These are phyloP conservation scores for Candida koratica DNA, from an alignment of 805 yeast species.

Conservation along the genomic window DNA sequence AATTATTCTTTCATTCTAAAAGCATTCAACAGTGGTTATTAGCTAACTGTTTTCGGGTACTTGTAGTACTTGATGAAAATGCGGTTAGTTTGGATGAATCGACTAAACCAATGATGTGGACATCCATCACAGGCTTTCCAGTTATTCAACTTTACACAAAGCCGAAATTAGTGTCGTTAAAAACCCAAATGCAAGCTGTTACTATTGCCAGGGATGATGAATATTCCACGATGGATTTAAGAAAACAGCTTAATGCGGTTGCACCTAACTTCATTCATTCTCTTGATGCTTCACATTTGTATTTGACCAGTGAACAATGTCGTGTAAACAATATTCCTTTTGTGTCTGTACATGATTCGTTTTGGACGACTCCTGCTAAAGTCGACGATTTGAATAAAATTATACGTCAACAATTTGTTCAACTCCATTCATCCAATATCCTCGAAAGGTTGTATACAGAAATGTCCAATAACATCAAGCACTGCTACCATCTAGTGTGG, in stretches of 20 bases:
- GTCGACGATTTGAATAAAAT: conserved; percentile 24
- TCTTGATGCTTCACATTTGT: conserved; percentile 37
- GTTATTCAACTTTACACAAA: conserved; percentile 34
- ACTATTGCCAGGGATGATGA: neutral
- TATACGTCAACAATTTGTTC: conserved; percentile 33
- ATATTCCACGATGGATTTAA: conserved; percentile 1
- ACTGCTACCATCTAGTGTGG: conserved; percentile 34
- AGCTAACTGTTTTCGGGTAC: conserved; percentile 27
- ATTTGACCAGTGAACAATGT: conserved; percentile 31
- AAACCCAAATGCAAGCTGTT: neutral
- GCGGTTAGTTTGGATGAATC: conserved; percentile 6
- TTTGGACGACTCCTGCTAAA: conserved; percentile 38
- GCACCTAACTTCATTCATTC: conserved; percentile 45
- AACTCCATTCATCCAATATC: conserved; percentile 28
- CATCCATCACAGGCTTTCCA: conserved; percentile 38
- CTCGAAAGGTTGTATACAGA: conserved; percentile 25
- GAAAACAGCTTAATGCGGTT: conserved; percentile 33
- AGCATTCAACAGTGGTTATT: conserved; percentile 35
- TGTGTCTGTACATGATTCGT: conserved; percentile 40
- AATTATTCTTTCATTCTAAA: conserved; percentile 32
- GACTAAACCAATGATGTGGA: conserved; percentile 41
- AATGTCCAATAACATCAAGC: conserved; percentile 19
- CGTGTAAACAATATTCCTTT: conserved; percentile 21
- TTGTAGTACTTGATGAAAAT: conserved; percentile 3
- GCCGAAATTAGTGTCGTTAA: neutral